Evolutionary conservation across 2,329 filamentous ascomycete genomes (phyloP), one percentile per base, ranked within the genome.

Genomic region (Colletotrichum nymphaeae): DNA sequence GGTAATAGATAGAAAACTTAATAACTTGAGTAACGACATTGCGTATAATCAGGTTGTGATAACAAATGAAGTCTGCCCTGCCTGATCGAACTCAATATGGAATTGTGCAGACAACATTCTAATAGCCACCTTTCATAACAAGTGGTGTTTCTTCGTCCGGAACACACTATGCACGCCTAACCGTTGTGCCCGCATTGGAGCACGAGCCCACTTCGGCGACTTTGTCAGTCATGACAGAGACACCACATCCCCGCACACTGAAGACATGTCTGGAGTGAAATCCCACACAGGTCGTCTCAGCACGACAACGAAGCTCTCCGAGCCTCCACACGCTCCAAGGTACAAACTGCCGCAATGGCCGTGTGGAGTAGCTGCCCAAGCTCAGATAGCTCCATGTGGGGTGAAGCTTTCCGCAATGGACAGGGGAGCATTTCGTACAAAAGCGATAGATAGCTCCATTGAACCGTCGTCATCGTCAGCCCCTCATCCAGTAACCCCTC

Each of bases 361-460:
- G 24, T 63, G 63, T 59, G 53, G 69, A 69, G 69, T 63, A 63
- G 49, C n/a, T 35, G 22, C 56, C 28, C 62, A n/a, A 32, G 16
- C 55, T 32, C 55, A n/a, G 9, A 46, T 42, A 30, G 67, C 59
- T 63, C 58, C 22, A 69, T 53, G 69, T 72, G 69, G 69, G 65
- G 59, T 69, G 66, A 60, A 53, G 37, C 53, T 70, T 59, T 37
- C 46, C 62, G 14, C 49, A 53, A 28, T 14, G 14, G 28, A 59
- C 32, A 63, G 53, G 53, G 30, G 22, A 35, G 8, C 42, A 55
- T 30, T 37, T 14, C 42, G 26, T 60, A 62, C 42, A 59, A 67
- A 67, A 59, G 28, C 32, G 22, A 24, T 6, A 28, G 32, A 24
- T 24, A 42, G 62, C 46, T 53, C 46, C 46, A 53, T 28, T 63